These are phyloP conservation scores for Phaeosphaeria sp. DNA, from an alignment of 2,329 filamentous ascomycete genomes.

Conservation along the genomic window DNA sequence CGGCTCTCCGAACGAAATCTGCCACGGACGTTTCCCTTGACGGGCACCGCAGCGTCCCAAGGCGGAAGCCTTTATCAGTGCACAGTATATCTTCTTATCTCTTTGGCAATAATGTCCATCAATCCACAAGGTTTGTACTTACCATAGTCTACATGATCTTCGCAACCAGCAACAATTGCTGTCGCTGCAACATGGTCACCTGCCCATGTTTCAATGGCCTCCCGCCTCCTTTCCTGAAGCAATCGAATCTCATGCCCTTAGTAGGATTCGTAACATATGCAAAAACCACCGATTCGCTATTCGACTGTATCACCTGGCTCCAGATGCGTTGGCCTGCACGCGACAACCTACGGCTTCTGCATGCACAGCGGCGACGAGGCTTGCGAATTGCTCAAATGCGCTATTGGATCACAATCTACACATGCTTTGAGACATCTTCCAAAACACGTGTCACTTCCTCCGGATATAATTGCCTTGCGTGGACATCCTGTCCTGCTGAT, in stretches of 20 bases:
- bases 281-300: background rate
- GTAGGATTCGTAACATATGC: background rate
- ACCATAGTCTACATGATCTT: background rate
- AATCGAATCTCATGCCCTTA: background rate
- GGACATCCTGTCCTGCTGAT: constrained; percentile 10
- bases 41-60: constrained; percentile 7
- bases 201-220: background rate
- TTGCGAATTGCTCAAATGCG: background rate
- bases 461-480: background rate
- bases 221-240: background rate
- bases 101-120: background rate
- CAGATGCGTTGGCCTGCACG: background rate
- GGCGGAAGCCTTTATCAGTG: background rate
- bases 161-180: background rate
- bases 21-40: constrained; percentile 8
- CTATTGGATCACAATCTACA: background rate
- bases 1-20: constrained; percentile 10
- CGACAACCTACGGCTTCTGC: background rate
- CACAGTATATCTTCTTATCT: background rate
- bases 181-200: constrained; percentile 1
- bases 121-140: background rate
- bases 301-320: background rate
- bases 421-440: background rate
- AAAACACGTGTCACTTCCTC: background rate
- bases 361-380: background rate